Percentiles rank a stretch among this genome's conserved stretches.
phyloP scores from a whole-genome alignment of 1,284 basidiomycete genomes.

The Melampsora americana region DNA sequence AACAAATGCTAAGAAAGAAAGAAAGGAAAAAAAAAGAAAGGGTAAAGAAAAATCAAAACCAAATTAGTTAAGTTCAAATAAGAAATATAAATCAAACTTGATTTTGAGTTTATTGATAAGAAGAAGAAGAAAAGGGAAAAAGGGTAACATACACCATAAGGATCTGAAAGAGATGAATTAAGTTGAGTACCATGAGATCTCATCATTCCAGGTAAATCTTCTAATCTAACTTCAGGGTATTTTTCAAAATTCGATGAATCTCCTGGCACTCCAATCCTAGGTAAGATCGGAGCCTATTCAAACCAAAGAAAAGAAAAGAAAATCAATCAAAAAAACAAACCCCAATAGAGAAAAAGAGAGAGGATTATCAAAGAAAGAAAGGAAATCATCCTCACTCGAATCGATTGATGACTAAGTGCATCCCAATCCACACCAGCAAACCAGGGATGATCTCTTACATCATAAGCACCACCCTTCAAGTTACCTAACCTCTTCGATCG shows the following conservation, averaged over 20 bases:
- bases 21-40: background rate
- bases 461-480: conserved; percentile 48
- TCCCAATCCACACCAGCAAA: conserved; percentile 52
- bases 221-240: conserved; percentile 47
- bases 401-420: conserved; percentile 47
- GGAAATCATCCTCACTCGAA: conserved; percentile 46
- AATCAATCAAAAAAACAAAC: background rate
- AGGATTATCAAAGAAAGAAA: background rate
- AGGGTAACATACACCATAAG: conserved; percentile 12
- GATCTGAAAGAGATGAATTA: conserved; percentile 4
- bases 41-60: background rate
- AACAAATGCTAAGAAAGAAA: conserved; percentile 16
- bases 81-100: background rate
- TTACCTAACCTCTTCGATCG: conserved; percentile 51
- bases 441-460: conserved; percentile 51
- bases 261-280: conserved; percentile 46
- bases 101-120: background rate
- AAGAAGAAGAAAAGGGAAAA: background rate
- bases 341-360: background rate
- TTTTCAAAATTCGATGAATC: conserved; percentile 51
- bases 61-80: background rate
- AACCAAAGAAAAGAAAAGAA: background rate
- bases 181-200: conserved; percentile 40
- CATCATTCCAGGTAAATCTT: conserved; percentile 49
- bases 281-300: conserved; percentile 50